phyloP scores from a whole-genome alignment of 2,329 filamentous ascomycete species.

The Talaromyces sp. region DNA sequence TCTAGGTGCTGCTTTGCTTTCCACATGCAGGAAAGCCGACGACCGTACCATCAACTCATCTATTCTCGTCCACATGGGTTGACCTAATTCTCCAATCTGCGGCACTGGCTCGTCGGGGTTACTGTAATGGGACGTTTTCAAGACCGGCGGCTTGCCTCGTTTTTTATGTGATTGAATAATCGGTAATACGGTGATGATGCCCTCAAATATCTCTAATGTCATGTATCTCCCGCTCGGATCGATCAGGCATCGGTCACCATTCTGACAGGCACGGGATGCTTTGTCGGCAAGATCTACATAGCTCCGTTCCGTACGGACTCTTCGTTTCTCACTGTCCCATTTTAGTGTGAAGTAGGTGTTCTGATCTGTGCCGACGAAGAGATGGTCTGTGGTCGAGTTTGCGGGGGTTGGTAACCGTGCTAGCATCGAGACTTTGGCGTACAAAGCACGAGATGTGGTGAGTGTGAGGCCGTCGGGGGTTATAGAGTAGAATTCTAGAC shows the following conservation, averaged over 20 bases:
- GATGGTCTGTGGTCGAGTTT: conserved; percentile 69
- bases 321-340: conserved; percentile 62
- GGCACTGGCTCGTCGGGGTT: conserved; percentile 16
- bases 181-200: conserved; percentile 60
- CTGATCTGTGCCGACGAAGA: conserved; percentile 88
- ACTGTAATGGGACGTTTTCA: conserved; percentile 20
- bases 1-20: conserved; percentile 49
- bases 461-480: conserved; percentile 57
- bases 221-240: conserved; percentile 70
- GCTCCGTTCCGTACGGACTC: conserved; percentile 53
- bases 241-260: conserved; percentile 74
- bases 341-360: conserved; percentile 85
- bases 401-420: conserved; percentile 54
- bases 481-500: conserved; percentile 75
- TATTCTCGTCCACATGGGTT: conserved; percentile 58
- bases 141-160: conserved; percentile 24
- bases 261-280: conserved; percentile 67
- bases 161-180: conserved; percentile 53
- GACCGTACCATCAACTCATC: conserved; percentile 63
- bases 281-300: conserved; percentile 58
- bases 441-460: conserved; percentile 65
- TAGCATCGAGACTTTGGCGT: conserved; percentile 82
- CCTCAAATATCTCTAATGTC: conserved; percentile 64
- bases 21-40: conserved; percentile 59
- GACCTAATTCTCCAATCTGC: conserved; percentile 54